A percentile compares a stretch with the other conserved stretches of the same genome.
phyloP scores from a whole-genome alignment of 2,329 filamentous ascomycete species.

The Monilinia laxa region DNA sequence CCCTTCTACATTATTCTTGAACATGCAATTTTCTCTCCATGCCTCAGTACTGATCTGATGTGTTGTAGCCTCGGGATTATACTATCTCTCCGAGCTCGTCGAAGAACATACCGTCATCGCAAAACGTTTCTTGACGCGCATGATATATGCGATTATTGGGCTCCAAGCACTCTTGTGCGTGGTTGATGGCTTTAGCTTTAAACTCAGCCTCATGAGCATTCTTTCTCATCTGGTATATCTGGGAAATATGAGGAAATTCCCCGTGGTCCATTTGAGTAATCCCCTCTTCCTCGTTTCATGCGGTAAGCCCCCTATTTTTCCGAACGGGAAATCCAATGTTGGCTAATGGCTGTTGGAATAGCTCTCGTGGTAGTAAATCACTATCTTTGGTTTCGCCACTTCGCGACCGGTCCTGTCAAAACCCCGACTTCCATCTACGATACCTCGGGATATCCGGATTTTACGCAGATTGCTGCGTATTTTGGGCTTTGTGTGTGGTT shows the following conservation, averaged over 20 bases:
- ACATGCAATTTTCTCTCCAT: neutral
- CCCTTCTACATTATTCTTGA: neutral
- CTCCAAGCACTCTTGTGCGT: slow-evolving; percentile 73
- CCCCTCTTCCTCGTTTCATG: slow-evolving; percentile 85
- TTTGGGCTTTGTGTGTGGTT: slow-evolving; percentile 97
- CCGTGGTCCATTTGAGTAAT: slow-evolving; percentile 80
- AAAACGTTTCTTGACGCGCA: slow-evolving; percentile 77
- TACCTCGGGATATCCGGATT: slow-evolving; percentile 66
- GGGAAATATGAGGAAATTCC: slow-evolving; percentile 75
- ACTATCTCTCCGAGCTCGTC: slow-evolving; percentile 96
- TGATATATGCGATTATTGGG: slow-evolving; percentile 80
- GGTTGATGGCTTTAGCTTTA: slow-evolving; percentile 82
- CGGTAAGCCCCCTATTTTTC: slow-evolving; percentile 50
- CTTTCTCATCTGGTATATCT: slow-evolving; percentile 81
- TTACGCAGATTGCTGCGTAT: slow-evolving; percentile 92
- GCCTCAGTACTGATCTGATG: neutral
- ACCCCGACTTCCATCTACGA: slow-evolving; percentile 66
- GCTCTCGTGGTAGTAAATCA: slow-evolving; percentile 85
- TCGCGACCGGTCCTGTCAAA: slow-evolving; percentile 63
- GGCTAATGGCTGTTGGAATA: slow-evolving; percentile 42
- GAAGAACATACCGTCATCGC: slow-evolving; percentile 95
- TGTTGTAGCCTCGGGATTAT: slow-evolving; percentile 80
- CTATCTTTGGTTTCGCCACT: slow-evolving; percentile 94
- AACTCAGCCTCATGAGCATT: slow-evolving; percentile 72
- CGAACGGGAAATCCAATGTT: neutral